Conservation (phyloP, 352 stramenopile species). For the Thalassiosira oceanica region DNA sequence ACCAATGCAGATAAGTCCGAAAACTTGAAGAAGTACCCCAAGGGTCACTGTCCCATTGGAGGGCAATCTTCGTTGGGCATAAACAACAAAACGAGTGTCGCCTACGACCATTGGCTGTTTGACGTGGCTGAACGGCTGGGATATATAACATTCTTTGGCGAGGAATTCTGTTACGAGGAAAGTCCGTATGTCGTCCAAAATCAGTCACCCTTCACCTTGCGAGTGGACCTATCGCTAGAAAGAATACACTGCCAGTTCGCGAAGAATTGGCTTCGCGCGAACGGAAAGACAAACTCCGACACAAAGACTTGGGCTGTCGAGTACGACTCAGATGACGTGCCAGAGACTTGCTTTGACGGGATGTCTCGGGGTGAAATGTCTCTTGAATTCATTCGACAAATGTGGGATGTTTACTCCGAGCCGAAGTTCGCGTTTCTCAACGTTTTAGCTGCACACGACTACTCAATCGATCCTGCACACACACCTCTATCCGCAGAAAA, state of each 20-base stretch:
- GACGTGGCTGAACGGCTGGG: conserved; percentile 19
- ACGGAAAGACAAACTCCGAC: conserved; percentile 8
- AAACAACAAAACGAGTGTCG: neutral
- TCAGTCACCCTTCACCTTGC: conserved; percentile 32
- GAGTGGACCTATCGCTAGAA: conserved; percentile 35
- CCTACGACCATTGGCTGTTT: conserved; percentile 19
- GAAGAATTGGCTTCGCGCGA: conserved; percentile 9
- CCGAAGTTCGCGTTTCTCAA: conserved; percentile 69
- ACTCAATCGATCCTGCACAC: conserved; percentile 35
- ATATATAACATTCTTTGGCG: conserved; percentile 65
- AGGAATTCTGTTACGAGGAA: conserved; percentile 64
- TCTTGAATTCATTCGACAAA: conserved; percentile 45
- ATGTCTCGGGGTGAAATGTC: conserved; percentile 32
- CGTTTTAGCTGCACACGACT: conserved; percentile 59
- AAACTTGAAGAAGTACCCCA: conserved; percentile 17
- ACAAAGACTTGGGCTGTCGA: conserved; percentile 11
- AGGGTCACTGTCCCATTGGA: conserved; percentile 11
- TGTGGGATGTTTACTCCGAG: conserved; percentile 25
- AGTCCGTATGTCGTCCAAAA: conserved; percentile 52
- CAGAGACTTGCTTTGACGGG: conserved; percentile 46
- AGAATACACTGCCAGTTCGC: conserved; percentile 46
- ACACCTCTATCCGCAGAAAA: conserved; percentile 30
- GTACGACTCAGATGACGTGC: conserved; percentile 20
- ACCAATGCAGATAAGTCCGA: conserved; percentile 5
- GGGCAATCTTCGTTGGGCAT: conserved; percentile 14